Evolutionary conservation across 2,329 filamentous ascomycete genomes (phyloP), one percentile per base, ranked within the genome.

Genomic region (Leptodontidium sp.): DNA sequence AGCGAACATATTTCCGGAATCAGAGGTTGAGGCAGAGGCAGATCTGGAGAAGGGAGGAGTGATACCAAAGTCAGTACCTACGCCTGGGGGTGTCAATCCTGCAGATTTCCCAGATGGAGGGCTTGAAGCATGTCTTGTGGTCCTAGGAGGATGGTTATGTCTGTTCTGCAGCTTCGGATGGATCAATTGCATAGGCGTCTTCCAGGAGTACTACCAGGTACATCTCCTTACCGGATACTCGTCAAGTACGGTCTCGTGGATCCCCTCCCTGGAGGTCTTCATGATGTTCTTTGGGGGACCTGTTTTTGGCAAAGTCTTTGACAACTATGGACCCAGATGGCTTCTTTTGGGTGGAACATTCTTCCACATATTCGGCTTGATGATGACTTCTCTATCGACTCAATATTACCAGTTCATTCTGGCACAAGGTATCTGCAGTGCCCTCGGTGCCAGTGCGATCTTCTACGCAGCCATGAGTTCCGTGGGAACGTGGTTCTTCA

Each of bases 11-110:
- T 98, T 98, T 83, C 95, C 95, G 4, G 95, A 95, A 68, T 93
- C 94, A 75, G 96, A 92, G 70, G 91, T 97, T 74, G 94, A 98
- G 83, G 94, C 95, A 65, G 89, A 96, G 81, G 95, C 96, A 75
- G 96, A 99, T 81, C 97, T 98, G 82, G 81, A 83, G 69, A 78
- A 75, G 70, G 75, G 68, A 35, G 75, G 67, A 65, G 73, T 58
- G 6, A 65, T 68, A 61, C 71, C 69, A 14, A 74, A 68, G 26
- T 52, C 68, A 14, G 38, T 47, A 12, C 59, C 67, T 35, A 63
- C 61, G n/a, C 49, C 66, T 47, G 75, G 75, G 29, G 75, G 75
- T 45, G 61, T 72, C 69, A 81, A 80, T 64, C 83, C 84, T 7
- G 78, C 78, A n/a, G 84, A 86, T 70, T 88, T 88, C 67, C 88